phyloP scores from a whole-genome alignment of 495 filamentous ascomycete genomes.

The Penicillium parvum region DNA sequence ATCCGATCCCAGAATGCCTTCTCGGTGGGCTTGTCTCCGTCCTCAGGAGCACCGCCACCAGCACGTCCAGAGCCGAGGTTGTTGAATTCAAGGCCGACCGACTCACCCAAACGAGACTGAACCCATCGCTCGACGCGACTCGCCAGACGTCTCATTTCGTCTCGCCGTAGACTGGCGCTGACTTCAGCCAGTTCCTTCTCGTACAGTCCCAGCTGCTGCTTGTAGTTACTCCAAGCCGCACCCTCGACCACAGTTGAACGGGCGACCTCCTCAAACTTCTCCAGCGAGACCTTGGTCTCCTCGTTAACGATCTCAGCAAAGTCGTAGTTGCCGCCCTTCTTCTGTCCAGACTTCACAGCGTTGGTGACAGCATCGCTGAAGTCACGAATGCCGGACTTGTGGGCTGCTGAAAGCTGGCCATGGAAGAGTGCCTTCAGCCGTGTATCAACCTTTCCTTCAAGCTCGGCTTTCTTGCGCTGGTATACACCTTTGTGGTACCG shows the following conservation, averaged over 20 bases:
- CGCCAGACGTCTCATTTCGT: conserved; percentile 92
- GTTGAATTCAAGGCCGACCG: conserved; percentile 90
- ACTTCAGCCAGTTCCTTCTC: conserved; percentile 85
- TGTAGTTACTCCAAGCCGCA: conserved; percentile 75
- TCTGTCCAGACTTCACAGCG: conserved; percentile 85
- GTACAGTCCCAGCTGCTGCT: conserved; percentile 56
- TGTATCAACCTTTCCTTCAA: conserved; percentile 79
- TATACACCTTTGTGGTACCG: conserved; percentile 96
- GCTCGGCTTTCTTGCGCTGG: conserved; percentile 72
- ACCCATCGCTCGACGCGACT: conserved; percentile 91
- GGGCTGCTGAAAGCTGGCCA: conserved; percentile 77
- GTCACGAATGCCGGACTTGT: conserved; percentile 79
- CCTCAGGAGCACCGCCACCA: conserved; percentile 73
- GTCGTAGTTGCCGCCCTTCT: conserved; percentile 82
- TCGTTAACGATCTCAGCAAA: conserved; percentile 89
- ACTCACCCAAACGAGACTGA: conserved; percentile 76
- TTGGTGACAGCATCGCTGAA: conserved; percentile 83
- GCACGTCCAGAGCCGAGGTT: conserved; percentile 81
- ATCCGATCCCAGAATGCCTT: conserved; percentile 94
- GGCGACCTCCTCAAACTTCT: conserved; percentile 73
- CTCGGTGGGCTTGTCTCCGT: conserved; percentile 69
- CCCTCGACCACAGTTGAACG: conserved; percentile 67
- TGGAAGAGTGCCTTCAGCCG: conserved; percentile 84
- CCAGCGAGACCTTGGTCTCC: conserved; percentile 70
- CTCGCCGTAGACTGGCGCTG: conserved; percentile 73